Conservation (phyloP, 2,329 filamentous ascomycete genomes). For the Sclerotinia sclerotiorum region DNA sequence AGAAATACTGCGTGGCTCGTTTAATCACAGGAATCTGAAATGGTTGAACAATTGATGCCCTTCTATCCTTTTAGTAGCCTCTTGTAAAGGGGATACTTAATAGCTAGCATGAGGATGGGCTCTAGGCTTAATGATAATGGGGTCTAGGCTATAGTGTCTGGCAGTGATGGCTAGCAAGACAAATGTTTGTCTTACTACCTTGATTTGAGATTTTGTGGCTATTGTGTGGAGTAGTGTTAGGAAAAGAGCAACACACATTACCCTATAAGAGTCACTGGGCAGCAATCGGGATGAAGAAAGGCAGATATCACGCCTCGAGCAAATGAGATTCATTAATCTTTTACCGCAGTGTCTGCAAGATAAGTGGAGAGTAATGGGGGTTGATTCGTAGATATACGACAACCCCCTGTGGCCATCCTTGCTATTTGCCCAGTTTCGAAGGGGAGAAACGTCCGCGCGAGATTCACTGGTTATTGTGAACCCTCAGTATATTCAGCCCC, state of each 20-base stretch:
- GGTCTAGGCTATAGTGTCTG: neutral
- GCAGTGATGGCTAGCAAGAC: neutral
- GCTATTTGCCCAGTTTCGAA: neutral
- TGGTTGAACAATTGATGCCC: too few species aligned
- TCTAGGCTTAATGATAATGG: neutral
- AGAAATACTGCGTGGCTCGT: too few species aligned
- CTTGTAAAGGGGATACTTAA: neutral
- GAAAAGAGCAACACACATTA: neutral
- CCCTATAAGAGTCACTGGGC: neutral
- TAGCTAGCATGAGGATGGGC: neutral
- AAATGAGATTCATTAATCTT: neutral
- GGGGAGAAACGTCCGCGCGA: neutral
- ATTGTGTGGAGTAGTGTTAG: neutral
- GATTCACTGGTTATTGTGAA: neutral
- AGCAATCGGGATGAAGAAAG: neutral
- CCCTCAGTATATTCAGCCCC: neutral
- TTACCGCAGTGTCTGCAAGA: neutral
- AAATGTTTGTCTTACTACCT: neutral
- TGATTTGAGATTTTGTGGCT: neutral
- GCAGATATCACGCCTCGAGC: neutral
- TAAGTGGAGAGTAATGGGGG: neutral
- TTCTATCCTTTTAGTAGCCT: neutral
- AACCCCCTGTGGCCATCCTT: neutral
- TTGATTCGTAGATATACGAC: neutral
- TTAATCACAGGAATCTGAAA: too few species aligned